Conservation (phyloP, 2,329 filamentous ascomycete genomes). For the Cladosporium sp. region DNA sequence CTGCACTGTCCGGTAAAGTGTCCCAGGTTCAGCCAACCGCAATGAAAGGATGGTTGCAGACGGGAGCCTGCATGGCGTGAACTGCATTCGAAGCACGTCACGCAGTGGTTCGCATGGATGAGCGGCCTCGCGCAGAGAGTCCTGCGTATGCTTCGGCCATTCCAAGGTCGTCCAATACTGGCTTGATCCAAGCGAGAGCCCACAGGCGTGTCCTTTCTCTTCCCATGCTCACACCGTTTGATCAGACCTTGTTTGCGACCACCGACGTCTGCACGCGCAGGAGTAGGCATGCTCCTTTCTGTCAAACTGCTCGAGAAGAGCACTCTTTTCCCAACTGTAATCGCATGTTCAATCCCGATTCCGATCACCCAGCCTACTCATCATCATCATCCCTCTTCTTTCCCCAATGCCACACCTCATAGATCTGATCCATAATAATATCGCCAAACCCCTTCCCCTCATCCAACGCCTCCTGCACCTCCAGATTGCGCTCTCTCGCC, state of each 20-base stretch:
- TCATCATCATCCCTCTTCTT: slow-evolving; percentile 32
- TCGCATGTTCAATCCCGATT: too few relatives aligned
- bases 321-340: too few relatives aligned
- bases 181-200: too few relatives aligned
- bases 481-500: slow-evolving; percentile 39
- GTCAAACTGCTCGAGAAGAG: too few relatives aligned
- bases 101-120: slow-evolving; percentile 1
- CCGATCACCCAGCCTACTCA: slow-evolving; percentile 15
- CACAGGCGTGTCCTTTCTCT: too few relatives aligned
- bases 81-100: not conserved
- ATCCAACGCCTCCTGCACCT: slow-evolving; percentile 41
- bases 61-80: slow-evolving; percentile 1
- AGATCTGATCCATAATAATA: slow-evolving; percentile 37
- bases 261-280: too few relatives aligned
- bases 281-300: not conserved
- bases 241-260: not conserved
- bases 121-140: not conserved
- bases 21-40: not conserved
- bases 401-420: slow-evolving; percentile 34
- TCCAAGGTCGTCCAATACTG: too few relatives aligned
- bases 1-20: not conserved
- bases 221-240: not conserved
- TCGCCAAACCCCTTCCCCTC: slow-evolving; percentile 35
- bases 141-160: too few relatives aligned
- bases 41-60: not conserved